Evolutionary conservation across 306 rosid genomes (phyloP), one percentile per base, ranked within the genome.

Genomic region (Trifolium dubium): DNA sequence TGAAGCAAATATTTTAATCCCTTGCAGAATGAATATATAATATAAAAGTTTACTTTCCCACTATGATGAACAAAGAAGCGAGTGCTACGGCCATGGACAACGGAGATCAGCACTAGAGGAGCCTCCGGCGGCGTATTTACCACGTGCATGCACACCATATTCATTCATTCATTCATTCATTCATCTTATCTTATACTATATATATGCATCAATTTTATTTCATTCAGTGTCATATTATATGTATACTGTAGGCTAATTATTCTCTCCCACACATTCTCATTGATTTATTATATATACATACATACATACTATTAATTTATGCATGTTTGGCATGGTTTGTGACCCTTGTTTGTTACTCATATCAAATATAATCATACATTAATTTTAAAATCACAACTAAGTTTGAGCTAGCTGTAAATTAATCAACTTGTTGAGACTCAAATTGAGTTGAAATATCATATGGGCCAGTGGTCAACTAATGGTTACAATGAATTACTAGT

Each of bases 21-120:
- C 10, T 0, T 4, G 28, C 0, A 32, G 56, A 53, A 53, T n/a
- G n/a, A n/a, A n/a, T n/a, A n/a, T 51, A 51, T 23, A n/a, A 64
- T 40, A 40, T 12, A 12, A 54, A 15, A 9, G 15, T 11, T 37
- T 66, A 71, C 60, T 6, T 49, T 78, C 51, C 50, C 66, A 8
- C 71, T 30, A 10, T 43, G 19, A 64, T 41, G 8, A 60, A 73
- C 59, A 74, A 37, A 49, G 17, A 64, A 75, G 81, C 88, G 81
- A 75, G 35, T 54, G 82, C 91, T 72, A 65, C 72, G 94, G 88
- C 73, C 73, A 71, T 78, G 86, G 84, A 87, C 77, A 77, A 75
- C 76, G 62, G 81, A 58, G 81, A 58, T 79, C 85, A 86, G 80
- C 96, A 69, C 71, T 30, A 43, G 84, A 82, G 83, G 72, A 74